phyloP scores from a whole-genome alignment of 306 rosid species.

The Cucurbita argyrosperma region DNA sequence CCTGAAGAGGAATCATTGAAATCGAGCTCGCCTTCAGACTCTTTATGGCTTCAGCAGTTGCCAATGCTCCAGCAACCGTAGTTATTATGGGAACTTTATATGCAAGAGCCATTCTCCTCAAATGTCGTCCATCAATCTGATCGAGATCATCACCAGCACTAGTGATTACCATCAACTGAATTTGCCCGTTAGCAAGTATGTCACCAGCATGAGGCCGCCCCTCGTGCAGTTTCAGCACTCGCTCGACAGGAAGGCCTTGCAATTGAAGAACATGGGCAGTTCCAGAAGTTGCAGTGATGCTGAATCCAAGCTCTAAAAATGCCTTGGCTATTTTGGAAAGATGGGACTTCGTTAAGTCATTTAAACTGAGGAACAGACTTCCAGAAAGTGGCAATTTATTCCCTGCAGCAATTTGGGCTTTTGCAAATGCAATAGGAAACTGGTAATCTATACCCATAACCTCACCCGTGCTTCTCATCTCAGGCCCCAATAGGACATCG shows the following conservation, averaged over 20 bases:
- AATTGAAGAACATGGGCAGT: slow-evolving; percentile 54
- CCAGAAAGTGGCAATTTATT: slow-evolving; percentile 76
- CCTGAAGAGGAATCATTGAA: slow-evolving; percentile 93
- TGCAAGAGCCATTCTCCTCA: slow-evolving; percentile 79
- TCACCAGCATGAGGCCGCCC: slow-evolving; percentile 96
- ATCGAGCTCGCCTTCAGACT: slow-evolving; percentile 53
- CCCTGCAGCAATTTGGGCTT: slow-evolving; percentile 94
- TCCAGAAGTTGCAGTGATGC: slow-evolving; percentile 82
- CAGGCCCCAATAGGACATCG: slow-evolving; percentile 83
- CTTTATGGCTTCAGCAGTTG: slow-evolving; percentile 83
- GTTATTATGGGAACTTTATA: slow-evolving; percentile 89
- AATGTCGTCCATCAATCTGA: slow-evolving; percentile 77
- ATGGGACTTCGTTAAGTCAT: slow-evolving; percentile 71
- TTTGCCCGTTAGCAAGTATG: slow-evolving; percentile 81
- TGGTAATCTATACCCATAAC: slow-evolving; percentile 84
- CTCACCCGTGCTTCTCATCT: slow-evolving; percentile 99
- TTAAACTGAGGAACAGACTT: slow-evolving; percentile 77
- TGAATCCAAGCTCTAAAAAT: slow-evolving; percentile 46
- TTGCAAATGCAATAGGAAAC: slow-evolving; percentile 79
- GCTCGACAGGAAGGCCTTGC: slow-evolving; percentile 49
- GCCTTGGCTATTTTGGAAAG: slow-evolving; percentile 72
- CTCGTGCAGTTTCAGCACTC: slow-evolving; percentile 83
- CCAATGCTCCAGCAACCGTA: slow-evolving; percentile 83
- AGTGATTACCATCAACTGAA: slow-evolving; percentile 92
- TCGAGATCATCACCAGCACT: slow-evolving; percentile 86